Evolutionary conservation across 2,329 filamentous ascomycete genomes (phyloP).

Genomic region (Leptographium galeiforme): DNA sequence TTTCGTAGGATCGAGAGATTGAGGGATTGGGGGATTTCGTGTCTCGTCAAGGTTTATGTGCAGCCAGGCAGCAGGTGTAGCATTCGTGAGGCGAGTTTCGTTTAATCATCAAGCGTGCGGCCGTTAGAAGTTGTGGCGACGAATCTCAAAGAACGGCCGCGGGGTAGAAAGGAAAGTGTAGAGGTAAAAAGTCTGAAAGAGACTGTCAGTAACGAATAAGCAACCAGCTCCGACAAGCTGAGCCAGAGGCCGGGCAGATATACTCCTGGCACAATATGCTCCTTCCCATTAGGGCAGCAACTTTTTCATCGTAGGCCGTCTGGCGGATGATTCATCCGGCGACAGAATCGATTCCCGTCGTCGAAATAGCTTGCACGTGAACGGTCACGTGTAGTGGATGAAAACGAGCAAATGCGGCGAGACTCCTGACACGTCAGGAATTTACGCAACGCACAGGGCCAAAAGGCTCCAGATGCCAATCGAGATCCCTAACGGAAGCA

Average conservation of each 20-base stretch:
- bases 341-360: background rate
- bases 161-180: background rate
- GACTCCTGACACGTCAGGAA: too few species aligned
- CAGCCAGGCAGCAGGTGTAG: background rate
- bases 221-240: background rate
- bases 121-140: background rate
- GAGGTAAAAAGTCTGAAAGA: background rate
- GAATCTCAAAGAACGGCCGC: too few species aligned
- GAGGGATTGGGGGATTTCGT: too few species aligned
- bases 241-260: background rate
- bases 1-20: background rate
- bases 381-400: background rate
- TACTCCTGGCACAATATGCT: background rate
- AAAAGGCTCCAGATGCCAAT: too few species aligned
- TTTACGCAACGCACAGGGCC: background rate
- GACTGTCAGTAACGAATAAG: background rate
- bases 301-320: background rate
- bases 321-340: constrained; percentile 1
- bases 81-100: background rate
- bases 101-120: background rate
- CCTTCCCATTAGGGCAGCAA: background rate
- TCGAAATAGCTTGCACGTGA: background rate
- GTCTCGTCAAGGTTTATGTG: too few species aligned
- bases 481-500: too few species aligned
- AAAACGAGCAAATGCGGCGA: background rate